phyloP scores from a whole-genome alignment of 2,329 filamentous ascomycete genomes.

The Cryphonectria parasitica region DNA sequence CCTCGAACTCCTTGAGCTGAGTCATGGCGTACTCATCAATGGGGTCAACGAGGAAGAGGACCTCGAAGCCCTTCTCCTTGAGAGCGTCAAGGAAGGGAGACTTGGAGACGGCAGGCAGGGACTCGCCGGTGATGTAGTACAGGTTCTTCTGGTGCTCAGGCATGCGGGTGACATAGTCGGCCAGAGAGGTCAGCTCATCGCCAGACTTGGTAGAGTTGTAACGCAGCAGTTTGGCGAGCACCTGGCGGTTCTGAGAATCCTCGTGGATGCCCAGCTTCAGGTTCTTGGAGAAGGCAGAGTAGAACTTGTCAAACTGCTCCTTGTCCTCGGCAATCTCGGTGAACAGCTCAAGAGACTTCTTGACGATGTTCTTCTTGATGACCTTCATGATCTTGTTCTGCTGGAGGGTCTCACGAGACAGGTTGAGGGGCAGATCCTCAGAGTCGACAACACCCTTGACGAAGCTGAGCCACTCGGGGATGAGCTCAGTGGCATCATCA shows the following conservation, averaged over 20 bases:
- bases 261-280: conserved; percentile 99
- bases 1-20: conserved; percentile 99
- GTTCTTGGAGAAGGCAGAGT: conserved; percentile 99
- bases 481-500: conserved; percentile 97
- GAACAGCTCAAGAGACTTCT: conserved; percentile 99
- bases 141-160: conserved; percentile 99
- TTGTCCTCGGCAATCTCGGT: conserved; percentile 98
- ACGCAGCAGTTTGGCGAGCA: conserved; percentile 96
- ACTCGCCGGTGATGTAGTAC: conserved; percentile 99
- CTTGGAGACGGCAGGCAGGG: conserved; percentile 95
- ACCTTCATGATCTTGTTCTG: conserved; percentile 99
- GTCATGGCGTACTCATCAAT: conserved; percentile 99
- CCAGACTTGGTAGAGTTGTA: conserved; percentile 99
- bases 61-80: conserved; percentile 99
- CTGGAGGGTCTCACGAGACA: conserved; percentile 99
- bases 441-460: conserved; percentile 99
- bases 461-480: conserved; percentile 99
- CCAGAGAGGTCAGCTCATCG: conserved; percentile 90
- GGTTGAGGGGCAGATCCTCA: conserved; percentile 98
- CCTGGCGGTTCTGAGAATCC: conserved; percentile 93
- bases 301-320: conserved; percentile 99
- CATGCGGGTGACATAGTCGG: conserved; percentile 99
- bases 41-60: conserved; percentile 98
- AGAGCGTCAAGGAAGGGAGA: conserved; percentile 98
- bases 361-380: conserved; percentile 99